Conservation (phyloP, 768 basidiomycete species). For the Leccinum longicurvipes region DNA sequence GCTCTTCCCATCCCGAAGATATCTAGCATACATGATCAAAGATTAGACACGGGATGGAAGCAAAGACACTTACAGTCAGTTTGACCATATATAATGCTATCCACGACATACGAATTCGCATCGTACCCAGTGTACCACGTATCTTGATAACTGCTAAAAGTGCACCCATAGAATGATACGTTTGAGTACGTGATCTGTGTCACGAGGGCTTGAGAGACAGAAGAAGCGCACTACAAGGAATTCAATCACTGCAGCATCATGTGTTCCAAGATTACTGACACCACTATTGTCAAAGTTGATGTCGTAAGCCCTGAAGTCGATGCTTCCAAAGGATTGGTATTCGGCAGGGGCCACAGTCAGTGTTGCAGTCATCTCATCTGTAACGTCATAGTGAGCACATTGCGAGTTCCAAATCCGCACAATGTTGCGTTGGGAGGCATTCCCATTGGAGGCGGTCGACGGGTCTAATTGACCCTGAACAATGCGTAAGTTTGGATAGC, state of each 20-base stretch:
- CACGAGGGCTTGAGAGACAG: conserved; percentile 59
- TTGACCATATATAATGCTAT: conserved; percentile 63
- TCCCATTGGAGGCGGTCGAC: conserved; percentile 37
- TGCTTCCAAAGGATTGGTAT: conserved; percentile 49
- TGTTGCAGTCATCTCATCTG: conserved; percentile 59
- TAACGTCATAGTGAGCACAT: conserved; percentile 41
- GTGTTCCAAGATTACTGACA: conserved; percentile 29
- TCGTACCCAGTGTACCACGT: conserved; percentile 64
- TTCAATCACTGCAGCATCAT: background rate
- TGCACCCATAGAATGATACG: conserved; percentile 62
- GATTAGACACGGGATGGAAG: background rate
- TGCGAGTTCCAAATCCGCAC: conserved; percentile 52
- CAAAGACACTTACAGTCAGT: conserved; percentile 50
- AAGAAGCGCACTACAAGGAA: conserved; percentile 26
- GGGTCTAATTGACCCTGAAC: conserved; percentile 49
- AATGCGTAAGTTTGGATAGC: conserved; percentile 1
- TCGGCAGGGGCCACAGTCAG: conserved; percentile 52
- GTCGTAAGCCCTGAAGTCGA: conserved; percentile 63
- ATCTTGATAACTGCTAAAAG: conserved; percentile 32
- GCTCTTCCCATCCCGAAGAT: background rate
- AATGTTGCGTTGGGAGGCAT: conserved; percentile 43
- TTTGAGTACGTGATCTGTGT: conserved; percentile 63
- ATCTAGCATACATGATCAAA: background rate
- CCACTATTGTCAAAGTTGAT: conserved; percentile 66
- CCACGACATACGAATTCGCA: conserved; percentile 56